phyloP scores from a whole-genome alignment of 1,139 yeast species.

The Candida pseudoviswanathii region DNA sequence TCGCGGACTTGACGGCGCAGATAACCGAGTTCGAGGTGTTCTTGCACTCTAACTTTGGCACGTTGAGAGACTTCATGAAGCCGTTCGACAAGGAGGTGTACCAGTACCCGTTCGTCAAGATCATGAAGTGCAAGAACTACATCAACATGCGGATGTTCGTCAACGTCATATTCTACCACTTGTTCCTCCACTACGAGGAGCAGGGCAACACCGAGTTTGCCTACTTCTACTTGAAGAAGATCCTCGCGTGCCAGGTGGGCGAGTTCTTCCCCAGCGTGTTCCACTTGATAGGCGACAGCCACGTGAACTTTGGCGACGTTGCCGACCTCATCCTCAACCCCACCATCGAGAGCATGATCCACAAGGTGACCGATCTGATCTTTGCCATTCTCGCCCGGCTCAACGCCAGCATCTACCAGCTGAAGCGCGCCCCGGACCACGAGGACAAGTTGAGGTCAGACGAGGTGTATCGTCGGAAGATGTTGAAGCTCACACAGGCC shows the following conservation, averaged over 20 bases:
- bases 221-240: slow-evolving; percentile 34
- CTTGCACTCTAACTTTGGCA: slow-evolving; percentile 25
- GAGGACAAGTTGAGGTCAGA: slow-evolving; percentile 18
- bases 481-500: slow-evolving; percentile 22
- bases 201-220: slow-evolving; percentile 24
- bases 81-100: slow-evolving; percentile 28
- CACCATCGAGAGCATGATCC: slow-evolving; percentile 29
- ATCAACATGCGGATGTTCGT: slow-evolving; percentile 33
- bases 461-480: slow-evolving; percentile 19
- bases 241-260: slow-evolving; percentile 22
- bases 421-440: slow-evolving; percentile 19
- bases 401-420: slow-evolving; percentile 24
- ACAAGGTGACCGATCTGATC: slow-evolving; percentile 30
- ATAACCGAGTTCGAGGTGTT: slow-evolving; percentile 33
- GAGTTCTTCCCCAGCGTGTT: slow-evolving; percentile 33
- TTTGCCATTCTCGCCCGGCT: slow-evolving; percentile 24
- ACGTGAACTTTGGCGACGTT: slow-evolving; percentile 32
- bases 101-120: slow-evolving; percentile 32
- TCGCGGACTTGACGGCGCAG: slow-evolving; percentile 24
- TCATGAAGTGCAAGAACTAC: slow-evolving; percentile 33
- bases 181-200: slow-evolving; percentile 33
- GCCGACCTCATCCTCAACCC: slow-evolving; percentile 44
- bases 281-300: slow-evolving; percentile 30
- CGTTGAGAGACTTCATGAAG: slow-evolving; percentile 23
- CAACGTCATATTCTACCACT: slow-evolving; percentile 27